phyloP scores from a whole-genome alignment of 139 green algal genomes.

The Coelastrella sp. region DNA sequence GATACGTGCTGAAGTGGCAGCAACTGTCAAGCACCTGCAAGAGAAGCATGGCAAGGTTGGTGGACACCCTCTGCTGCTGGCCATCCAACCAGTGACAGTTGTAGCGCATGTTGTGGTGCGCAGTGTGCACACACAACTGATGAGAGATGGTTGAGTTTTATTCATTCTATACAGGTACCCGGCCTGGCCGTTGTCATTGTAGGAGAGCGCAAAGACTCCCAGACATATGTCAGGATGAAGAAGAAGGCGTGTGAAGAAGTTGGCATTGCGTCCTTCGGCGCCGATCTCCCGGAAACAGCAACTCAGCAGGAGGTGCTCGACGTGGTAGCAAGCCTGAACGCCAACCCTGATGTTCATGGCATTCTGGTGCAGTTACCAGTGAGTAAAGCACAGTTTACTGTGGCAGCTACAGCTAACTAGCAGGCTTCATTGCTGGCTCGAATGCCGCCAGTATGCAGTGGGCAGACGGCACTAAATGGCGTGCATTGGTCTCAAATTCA shows the following conservation, averaged over 20 bases:
- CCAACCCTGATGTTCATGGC: slow-evolving; percentile 88
- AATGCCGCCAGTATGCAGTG: too few species aligned
- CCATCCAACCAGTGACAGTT: background rate
- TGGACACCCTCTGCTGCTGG: background rate
- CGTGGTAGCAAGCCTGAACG: slow-evolving; percentile 84
- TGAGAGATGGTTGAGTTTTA: background rate
- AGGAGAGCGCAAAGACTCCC: slow-evolving; percentile 93
- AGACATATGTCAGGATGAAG: slow-evolving; percentile 99
- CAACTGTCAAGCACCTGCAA: slow-evolving; percentile 71
- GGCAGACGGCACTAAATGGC: too few species aligned
- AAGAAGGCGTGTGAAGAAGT: slow-evolving; percentile 92
- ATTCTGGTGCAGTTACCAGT: slow-evolving; percentile 97
- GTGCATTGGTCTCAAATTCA: too few species aligned
- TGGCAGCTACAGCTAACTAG: too few species aligned
- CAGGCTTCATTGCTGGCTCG: too few species aligned
- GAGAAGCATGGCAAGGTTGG: slow-evolving; percentile 67
- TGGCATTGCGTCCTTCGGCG: slow-evolving; percentile 90
- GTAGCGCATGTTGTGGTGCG: background rate
- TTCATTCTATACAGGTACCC: slow-evolving; percentile 69
- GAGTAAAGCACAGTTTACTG: background rate
- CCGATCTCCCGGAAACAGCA: slow-evolving; percentile 87
- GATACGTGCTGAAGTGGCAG: slow-evolving; percentile 82
- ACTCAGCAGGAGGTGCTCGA: slow-evolving; percentile 92
- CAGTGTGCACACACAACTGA: background rate
- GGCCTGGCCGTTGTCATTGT: slow-evolving; percentile 98